phyloP scores from a whole-genome alignment of 2,329 filamentous ascomycete species.

The Corniculantispora saksenae region DNA sequence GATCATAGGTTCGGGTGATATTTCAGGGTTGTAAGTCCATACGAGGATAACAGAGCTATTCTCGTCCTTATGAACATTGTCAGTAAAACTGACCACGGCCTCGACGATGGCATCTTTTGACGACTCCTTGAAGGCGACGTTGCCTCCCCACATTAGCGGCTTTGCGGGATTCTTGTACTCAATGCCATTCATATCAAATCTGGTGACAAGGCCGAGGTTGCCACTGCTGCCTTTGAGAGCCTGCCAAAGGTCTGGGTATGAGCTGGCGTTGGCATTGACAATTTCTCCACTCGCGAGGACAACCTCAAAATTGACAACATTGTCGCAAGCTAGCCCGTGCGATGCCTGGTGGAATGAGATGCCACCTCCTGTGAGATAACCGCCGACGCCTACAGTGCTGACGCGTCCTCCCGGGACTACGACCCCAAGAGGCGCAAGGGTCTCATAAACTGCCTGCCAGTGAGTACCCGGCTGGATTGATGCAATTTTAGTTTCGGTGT shows the following conservation, averaged over 20 bases:
- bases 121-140: neutral
- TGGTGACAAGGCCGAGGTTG: conserved; percentile 45
- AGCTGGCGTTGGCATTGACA: conserved; percentile 40
- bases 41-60: conserved; percentile 35
- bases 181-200: conserved; percentile 34
- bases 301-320: conserved; percentile 43
- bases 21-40: conserved; percentile 31
- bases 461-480: conserved; percentile 37
- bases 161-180: conserved; percentile 28
- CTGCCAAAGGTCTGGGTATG: conserved; percentile 45
- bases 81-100: conserved; percentile 35
- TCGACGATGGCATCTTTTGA: conserved; percentile 26
- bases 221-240: conserved; percentile 48
- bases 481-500: conserved; percentile 31
- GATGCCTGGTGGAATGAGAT: conserved; percentile 37
- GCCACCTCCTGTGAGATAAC: conserved; percentile 38
- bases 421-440: conserved; percentile 34
- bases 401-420: conserved; percentile 37
- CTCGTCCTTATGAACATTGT: conserved; percentile 33
- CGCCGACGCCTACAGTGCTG: conserved; percentile 38
- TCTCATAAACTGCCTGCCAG: conserved; percentile 41
- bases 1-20: neutral
- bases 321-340: conserved; percentile 44
- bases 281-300: conserved; percentile 46
- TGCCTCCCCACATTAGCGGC: conserved; percentile 32